Evolutionary conservation across 2,329 filamentous ascomycete species (phyloP).

Genomic region (Sphaerulina musiva): DNA sequence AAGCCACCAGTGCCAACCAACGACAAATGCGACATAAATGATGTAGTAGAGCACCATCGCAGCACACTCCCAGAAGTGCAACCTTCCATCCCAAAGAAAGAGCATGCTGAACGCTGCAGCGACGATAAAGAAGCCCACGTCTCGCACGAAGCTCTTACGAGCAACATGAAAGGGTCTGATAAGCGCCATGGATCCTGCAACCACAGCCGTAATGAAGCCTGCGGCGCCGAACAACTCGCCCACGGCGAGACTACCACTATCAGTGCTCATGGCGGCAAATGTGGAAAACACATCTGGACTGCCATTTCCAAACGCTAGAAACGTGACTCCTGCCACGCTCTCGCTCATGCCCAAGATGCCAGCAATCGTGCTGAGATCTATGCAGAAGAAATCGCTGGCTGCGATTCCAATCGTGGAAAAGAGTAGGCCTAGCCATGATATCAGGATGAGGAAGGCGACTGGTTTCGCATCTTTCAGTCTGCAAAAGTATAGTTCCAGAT

Average conservation of each 20-base stretch:
- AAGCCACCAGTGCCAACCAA: constrained; percentile 85
- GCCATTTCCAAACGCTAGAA: constrained; percentile 93
- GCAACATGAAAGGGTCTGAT: constrained; percentile 93
- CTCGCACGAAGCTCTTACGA: constrained; percentile 80
- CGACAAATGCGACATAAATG: constrained; percentile 83
- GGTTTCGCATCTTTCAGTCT: constrained; percentile 60
- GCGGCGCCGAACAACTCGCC: constrained; percentile 93
- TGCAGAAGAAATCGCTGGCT: constrained; percentile 95
- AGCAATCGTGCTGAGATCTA: constrained; percentile 91
- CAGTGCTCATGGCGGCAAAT: constrained; percentile 93
- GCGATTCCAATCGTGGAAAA: constrained; percentile 98
- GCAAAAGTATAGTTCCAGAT: constrained; percentile 90
- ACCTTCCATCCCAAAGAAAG: constrained; percentile 75
- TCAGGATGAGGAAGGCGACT: constrained; percentile 70
- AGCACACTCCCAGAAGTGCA: constrained; percentile 83
- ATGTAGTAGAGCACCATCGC: constrained; percentile 86
- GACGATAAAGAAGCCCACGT: constrained; percentile 85
- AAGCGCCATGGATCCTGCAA: constrained; percentile 93
- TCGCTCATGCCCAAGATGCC: constrained; percentile 86
- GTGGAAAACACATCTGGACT: constrained; percentile 98
- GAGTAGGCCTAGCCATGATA: constrained; percentile 77
- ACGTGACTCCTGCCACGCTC: constrained; percentile 91
- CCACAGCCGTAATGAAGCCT: constrained; percentile 91
- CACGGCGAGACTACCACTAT: constrained; percentile 93
- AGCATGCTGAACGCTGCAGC: constrained; percentile 81